These are phyloP conservation scores for Panaeolus papilionaceus DNA, from an alignment of 768 basidiomycete species.

Conservation along the genomic window DNA sequence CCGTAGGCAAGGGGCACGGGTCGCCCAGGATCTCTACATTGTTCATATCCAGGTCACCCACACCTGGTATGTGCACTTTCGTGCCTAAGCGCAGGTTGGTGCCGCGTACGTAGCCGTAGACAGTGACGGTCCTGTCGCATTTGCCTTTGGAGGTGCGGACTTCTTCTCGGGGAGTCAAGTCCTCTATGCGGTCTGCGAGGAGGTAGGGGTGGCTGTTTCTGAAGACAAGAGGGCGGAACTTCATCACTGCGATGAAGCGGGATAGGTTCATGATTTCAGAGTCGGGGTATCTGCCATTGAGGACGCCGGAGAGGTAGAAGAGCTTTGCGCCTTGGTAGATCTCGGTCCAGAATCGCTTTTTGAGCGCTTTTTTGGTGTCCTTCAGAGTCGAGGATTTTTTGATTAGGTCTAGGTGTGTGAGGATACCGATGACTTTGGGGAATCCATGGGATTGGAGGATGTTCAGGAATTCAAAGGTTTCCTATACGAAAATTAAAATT, in stretches of 20 bases:
- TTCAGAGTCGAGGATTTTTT: constrained; percentile 89
- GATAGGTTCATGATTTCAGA: constrained; percentile 95
- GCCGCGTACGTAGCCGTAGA: constrained; percentile 95
- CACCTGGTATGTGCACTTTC: constrained; percentile 93
- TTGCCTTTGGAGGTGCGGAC: constrained; percentile 82
- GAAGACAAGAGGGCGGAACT: constrained; percentile 97
- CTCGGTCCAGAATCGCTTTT: constrained; percentile 99
- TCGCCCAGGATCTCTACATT: constrained; percentile 82
- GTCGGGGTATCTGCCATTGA: constrained; percentile 98
- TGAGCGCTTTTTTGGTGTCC: constrained; percentile 91
- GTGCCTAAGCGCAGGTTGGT: constrained; percentile 80
- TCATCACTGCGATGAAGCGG: constrained; percentile 97
- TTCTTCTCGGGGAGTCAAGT: constrained; percentile 88
- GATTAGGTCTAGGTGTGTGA: constrained; percentile 96
- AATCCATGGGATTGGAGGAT: constrained; percentile 97
- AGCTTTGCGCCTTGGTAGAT: constrained; percentile 99
- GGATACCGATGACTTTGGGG: constrained; percentile 96
- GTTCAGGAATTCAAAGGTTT: constrained; percentile 98
- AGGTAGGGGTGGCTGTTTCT: constrained; percentile 95
- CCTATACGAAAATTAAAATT: constrained; percentile 51
- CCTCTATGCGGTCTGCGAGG: constrained; percentile 93
- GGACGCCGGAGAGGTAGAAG: constrained; percentile 95
- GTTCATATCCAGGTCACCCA: constrained; percentile 85
- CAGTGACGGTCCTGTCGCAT: constrained; percentile 90
- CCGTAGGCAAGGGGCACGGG: constrained; percentile 93